Base-by-base conservation (phyloP, 2,329 filamentous ascomycete genomes). In the Amylocarpus encephaloides region DNA sequence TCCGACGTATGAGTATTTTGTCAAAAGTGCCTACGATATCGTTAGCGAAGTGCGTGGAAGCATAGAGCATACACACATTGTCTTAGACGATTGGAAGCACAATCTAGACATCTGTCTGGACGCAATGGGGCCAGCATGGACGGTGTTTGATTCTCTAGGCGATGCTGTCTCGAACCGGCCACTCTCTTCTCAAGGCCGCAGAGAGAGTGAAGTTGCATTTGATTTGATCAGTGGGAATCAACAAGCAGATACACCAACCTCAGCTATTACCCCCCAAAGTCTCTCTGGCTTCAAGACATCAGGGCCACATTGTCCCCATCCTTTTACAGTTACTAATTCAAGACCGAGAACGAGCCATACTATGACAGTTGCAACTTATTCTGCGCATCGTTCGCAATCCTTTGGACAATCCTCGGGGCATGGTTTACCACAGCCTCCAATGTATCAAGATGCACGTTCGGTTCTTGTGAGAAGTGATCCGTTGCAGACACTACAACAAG, bases 1-100 rank as follows among this genome's bases (percentile, higher is more conserved):
- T 54, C 70, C 64, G 49, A 76, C 65, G 0, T 70, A 70, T 48
- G 70, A 70, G 18, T 66, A 67, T 55, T 65, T 69, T 19, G 59
- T 71, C 26, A 66, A 62, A 35, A 64, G 64, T 48, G 64, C 66
- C 13, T 62, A 67, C 65, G 53, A 62, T 26, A 57, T 61, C 32
- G 52, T 62, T 12, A 58, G 58, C 46, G 57, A 58, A 7, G 59
- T 64, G 7, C 56, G 59, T 18, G 56, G 59, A 34, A 62, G 59
- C 43, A 60, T 66, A 43, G 61, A 63, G 10, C 59, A 56, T 26
- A 61, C 59, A 1, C 60, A 64, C 33, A 58, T 64, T 16, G 46
- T 54, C 19, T 56, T 62, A 10, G 55, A 63, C 44, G 60, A 64
- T 33, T 66, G 62, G 62, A 64, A 60, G 42, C 54, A 58, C n/a